phyloP scores from a whole-genome alignment of 208 protist genomes.

The Blastocrithidia nonstop region DNA sequence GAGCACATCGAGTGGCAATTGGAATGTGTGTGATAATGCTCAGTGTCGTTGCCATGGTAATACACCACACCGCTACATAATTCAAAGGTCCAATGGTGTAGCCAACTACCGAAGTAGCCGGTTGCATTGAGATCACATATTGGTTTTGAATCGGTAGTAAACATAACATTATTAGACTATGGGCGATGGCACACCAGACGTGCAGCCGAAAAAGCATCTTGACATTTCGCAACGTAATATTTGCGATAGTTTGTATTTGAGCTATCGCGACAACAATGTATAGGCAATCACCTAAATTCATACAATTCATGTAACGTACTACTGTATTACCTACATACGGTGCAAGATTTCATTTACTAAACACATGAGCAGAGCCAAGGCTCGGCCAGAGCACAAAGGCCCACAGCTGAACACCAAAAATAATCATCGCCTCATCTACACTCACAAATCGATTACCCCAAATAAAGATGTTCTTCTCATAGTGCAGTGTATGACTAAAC shows the following conservation, averaged over 20 bases:
- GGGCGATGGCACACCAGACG: conserved; percentile 33
- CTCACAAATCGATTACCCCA: conserved; percentile 76
- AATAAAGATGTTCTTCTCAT: conserved; percentile 67
- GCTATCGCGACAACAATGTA: conserved; percentile 42
- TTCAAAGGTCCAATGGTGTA: conserved; percentile 51
- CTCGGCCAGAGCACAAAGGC: conserved; percentile 38
- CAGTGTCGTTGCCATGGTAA: conserved; percentile 47
- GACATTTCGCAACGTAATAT: conserved; percentile 18
- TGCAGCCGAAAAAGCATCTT: conserved; percentile 52
- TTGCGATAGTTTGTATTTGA: conserved; percentile 39
- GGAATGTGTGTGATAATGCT: conserved; percentile 70
- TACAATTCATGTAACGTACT: conserved; percentile 12
- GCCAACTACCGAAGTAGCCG: conserved; percentile 11
- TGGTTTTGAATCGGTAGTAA: conserved; percentile 38
- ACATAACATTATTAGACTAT: conserved; percentile 27
- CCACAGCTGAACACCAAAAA: conserved; percentile 67
- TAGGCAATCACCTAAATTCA: conserved; percentile 49
- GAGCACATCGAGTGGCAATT: conserved; percentile 57
- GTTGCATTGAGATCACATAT: conserved; percentile 11
- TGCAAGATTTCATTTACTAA: no score
- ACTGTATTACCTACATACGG: background rate
- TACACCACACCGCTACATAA: conserved; percentile 72
- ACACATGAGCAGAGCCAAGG: no score
- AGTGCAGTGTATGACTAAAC: conserved; percentile 73
- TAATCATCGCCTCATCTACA: conserved; percentile 84